phyloP scores from a whole-genome alignment of 352 stramenopile species.

The Pythium graminicola region DNA sequence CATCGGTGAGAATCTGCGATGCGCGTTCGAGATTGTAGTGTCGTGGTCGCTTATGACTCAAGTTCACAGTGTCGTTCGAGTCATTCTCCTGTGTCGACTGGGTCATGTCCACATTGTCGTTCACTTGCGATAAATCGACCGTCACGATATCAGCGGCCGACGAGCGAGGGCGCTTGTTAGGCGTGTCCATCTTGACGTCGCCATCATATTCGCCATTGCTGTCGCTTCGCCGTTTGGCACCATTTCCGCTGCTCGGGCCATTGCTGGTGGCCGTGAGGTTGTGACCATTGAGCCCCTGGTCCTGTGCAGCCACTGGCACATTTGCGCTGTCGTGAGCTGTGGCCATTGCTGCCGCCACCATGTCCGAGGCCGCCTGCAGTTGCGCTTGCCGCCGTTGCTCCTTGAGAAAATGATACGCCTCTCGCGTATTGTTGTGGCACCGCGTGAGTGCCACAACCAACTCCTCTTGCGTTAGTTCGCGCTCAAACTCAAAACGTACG shows the following conservation, averaged over 20 bases:
- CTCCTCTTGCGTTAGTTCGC: conserved; percentile 36
- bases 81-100: conserved; percentile 13
- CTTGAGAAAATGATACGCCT: conserved; percentile 52
- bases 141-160: neutral
- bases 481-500: conserved; percentile 55
- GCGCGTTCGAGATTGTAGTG: conserved; percentile 5
- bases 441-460: conserved; percentile 36
- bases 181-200: conserved; percentile 14
- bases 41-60: neutral
- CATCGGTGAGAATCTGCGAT: conserved; percentile 5
- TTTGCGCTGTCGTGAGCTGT: neutral
- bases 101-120: conserved; percentile 16
- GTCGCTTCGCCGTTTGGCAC: conserved; percentile 17
- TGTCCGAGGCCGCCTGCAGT: conserved; percentile 3
- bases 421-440: conserved; percentile 36
- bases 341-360: conserved; percentile 7
- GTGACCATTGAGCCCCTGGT: neutral
- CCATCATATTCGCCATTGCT: conserved; percentile 10
- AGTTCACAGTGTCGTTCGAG: neutral
- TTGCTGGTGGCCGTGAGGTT: neutral
- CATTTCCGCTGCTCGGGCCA: conserved; percentile 4
- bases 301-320: neutral
- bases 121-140: conserved; percentile 18
- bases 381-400: conserved; percentile 21
- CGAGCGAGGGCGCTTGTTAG: conserved; percentile 17